Conservation (phyloP, 495 filamentous ascomycete species). For the Haplographium delicatum region DNA sequence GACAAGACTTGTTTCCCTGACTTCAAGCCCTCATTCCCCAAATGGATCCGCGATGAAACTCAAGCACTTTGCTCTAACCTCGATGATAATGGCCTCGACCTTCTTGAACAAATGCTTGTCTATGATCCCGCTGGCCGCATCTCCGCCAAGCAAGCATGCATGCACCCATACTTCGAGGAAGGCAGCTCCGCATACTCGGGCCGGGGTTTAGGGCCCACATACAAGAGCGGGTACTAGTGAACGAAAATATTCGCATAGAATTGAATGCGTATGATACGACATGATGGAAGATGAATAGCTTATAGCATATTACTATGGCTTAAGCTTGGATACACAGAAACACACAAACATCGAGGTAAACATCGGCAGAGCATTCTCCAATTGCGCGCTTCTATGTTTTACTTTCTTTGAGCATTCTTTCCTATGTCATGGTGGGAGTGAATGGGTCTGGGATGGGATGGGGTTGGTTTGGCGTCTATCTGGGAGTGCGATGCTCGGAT, state of each 20-base stretch:
- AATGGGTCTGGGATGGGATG: neutral
- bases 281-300: conserved; percentile 18
- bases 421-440: conserved; percentile 9
- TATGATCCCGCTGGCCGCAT: conserved; percentile 93
- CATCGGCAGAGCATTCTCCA: neutral
- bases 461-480: conserved; percentile 12
- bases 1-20: conserved; percentile 82
- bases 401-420: neutral
- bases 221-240: conserved; percentile 36
- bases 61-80: conserved; percentile 46
- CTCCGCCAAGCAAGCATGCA: conserved; percentile 90
- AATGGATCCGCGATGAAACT: conserved; percentile 75
- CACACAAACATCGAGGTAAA: conserved; percentile 4
- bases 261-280: conserved; percentile 1
- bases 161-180: conserved; percentile 87
- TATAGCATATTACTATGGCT: conserved; percentile 16
- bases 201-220: conserved; percentile 24
- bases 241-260: neutral
- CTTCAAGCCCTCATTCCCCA: conserved; percentile 94
- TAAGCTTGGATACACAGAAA: conserved; percentile 19
- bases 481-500: conserved; percentile 3
- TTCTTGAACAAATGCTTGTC: conserved; percentile 87
- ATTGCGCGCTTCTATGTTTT: neutral
- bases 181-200: conserved; percentile 38
- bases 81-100: conserved; percentile 75